These are phyloP conservation scores for Triticum timopheevii DNA, from an alignment of 176 grass and related monocot genomes.

Conservation along the genomic window DNA sequence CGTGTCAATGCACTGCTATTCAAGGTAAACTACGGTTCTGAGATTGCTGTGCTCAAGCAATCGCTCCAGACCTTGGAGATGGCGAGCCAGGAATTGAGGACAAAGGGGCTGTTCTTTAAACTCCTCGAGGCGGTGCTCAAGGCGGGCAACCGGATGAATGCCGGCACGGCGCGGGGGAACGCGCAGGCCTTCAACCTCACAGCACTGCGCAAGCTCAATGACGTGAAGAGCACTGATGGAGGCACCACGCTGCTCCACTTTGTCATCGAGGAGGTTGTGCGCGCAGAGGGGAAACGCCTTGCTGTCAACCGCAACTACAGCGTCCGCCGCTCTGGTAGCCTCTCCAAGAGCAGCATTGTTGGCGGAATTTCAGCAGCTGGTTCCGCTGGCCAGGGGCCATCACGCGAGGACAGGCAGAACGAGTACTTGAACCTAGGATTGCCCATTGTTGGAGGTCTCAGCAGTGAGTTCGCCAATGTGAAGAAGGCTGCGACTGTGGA, in stretches of 20 bases:
- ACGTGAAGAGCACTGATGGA: slow-evolving; percentile 93
- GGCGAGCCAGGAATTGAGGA: slow-evolving; percentile 86
- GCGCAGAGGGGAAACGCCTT: slow-evolving; percentile 77
- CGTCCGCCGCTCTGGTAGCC: slow-evolving; percentile 63
- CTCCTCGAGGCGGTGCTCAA: slow-evolving; percentile 97
- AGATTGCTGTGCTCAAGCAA: slow-evolving; percentile 62
- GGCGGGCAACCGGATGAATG: slow-evolving; percentile 96
- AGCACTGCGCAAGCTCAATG: slow-evolving; percentile 75
- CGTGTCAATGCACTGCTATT: slow-evolving; percentile 74
- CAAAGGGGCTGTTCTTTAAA: slow-evolving; percentile 77
- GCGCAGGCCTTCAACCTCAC: slow-evolving; percentile 93
- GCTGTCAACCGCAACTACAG: slow-evolving; percentile 75
- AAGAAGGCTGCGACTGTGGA: slow-evolving; percentile 79
- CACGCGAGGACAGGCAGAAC: slow-evolving; percentile 71
- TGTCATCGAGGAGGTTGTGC: slow-evolving; percentile 83
- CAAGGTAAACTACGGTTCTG: slow-evolving; percentile 67
- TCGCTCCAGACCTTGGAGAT: slow-evolving; percentile 59
- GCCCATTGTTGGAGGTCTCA: slow-evolving; percentile 78
- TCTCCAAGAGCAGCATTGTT: slow-evolving; percentile 24
- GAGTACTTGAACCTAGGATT: slow-evolving; percentile 88
- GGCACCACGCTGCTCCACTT: slow-evolving; percentile 82
- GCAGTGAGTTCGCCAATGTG: slow-evolving; percentile 72
- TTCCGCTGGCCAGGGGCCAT: slow-evolving; percentile 30
- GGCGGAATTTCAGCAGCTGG: slow-evolving; percentile 31
- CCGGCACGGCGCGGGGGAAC: slow-evolving; percentile 85